Evolutionary conservation across 2,329 filamentous ascomycete genomes (phyloP), one percentile per base, ranked within the genome.

Genomic region (Pseudogymnoascus sp.): DNA sequence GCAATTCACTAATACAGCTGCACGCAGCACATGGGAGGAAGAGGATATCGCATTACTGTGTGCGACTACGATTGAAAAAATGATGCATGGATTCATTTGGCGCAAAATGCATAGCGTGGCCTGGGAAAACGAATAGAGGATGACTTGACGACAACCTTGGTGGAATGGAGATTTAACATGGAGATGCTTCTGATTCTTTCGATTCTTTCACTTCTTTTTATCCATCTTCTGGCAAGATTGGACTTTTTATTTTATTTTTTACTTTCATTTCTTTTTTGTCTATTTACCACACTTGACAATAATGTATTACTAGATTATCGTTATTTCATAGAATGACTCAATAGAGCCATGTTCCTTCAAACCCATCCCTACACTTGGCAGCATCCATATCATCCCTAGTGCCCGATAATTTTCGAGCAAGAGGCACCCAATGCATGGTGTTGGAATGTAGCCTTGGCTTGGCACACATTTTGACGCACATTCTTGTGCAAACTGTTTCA

Each of bases 161-260:
- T 31, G 47, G 47, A 56, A 23, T 18, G 47, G 47, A 31, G n/a
- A 47, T 53, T 53, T 53, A 53, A 16, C 14, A 31, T 53, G 25
- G 10, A 3, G 18, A 33, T 33, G 8, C 25, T 56, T 56, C 25
- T 33, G 47, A 56, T 56, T 31, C 25, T 18, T 50, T 50, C 44
- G 10, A 56, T 56, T 33, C 50, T 21, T 56, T 33, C 10, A 47
- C 47, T 53, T 56, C 50, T 56, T 35, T 33, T 56, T 56, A 69
- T 69, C 60, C 60, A 59, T 42, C 63, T 67, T 65, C 67, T 66
- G 63, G 69, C 65, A 63, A 63, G 37, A 63, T 61, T 23, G 14
- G 63, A 63, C 67, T 60, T 42, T 66, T 59, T 63, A 21, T 63
- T 59, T 64, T 65, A 50, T 63, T 60, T 50, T 65, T 62, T 44